A percentile compares a stretch with the other conserved stretches of the same genome.
Evolutionary conservation across 768 basidiomycete species (phyloP).

Genomic region (Mycena haematopus): DNA sequence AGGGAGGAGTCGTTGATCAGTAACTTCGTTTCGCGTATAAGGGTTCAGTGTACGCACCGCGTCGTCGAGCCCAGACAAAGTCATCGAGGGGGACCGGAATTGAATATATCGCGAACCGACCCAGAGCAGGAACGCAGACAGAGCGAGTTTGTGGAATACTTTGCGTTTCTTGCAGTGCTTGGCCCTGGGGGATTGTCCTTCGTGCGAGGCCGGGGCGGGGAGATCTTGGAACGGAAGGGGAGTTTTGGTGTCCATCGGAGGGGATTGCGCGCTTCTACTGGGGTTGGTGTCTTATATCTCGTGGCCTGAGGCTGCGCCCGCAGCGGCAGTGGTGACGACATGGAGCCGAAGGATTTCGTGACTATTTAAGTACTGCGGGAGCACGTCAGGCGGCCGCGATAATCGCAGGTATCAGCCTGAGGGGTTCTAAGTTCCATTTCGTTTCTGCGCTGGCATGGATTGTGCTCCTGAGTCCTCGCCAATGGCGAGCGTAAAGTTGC

Average conservation of each 20-base stretch:
- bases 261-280: not conserved
- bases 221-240: conserved; percentile 1
- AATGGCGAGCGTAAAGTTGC: too few relatives aligned
- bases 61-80: not conserved
- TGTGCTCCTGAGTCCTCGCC: too few relatives aligned
- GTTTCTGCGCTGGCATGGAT: too few relatives aligned
- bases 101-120: not conserved
- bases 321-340: too few relatives aligned
- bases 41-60: too few relatives aligned
- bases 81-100: not conserved
- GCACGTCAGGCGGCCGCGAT: too few relatives aligned
- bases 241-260: not conserved
- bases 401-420: too few relatives aligned
- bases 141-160: not conserved
- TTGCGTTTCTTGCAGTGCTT: conserved; percentile 4
- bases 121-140: conserved; percentile 9
- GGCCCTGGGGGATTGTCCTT: not conserved
- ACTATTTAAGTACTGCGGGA: too few relatives aligned
- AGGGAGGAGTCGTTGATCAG: not conserved
- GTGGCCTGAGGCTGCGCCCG: not conserved
- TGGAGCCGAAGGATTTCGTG: too few relatives aligned
- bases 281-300: not conserved
- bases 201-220: conserved; percentile 1
- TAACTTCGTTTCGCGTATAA: too few relatives aligned
- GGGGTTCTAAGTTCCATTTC: too few relatives aligned